Evolutionary conservation across 352 stramenopile genomes (phyloP).

Genomic region (Phytophthora sojae): DNA sequence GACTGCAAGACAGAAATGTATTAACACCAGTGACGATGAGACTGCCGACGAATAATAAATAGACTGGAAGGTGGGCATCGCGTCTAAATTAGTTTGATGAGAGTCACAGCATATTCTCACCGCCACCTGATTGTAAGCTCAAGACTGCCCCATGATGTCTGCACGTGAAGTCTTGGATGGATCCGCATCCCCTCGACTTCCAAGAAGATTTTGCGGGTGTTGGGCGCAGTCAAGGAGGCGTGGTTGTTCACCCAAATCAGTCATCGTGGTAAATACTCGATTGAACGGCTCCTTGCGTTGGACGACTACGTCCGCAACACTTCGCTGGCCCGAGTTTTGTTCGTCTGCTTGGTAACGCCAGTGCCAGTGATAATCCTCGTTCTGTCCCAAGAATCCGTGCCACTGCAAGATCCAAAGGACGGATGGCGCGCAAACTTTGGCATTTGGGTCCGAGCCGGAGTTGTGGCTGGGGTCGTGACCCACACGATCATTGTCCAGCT

Average conservation of each 20-base stretch:
- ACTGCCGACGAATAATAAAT: too few relatives aligned
- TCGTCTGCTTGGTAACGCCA: slow-evolving; percentile 23
- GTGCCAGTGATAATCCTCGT: slow-evolving; percentile 25
- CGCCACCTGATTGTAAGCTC: too few relatives aligned
- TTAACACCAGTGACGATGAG: too few relatives aligned
- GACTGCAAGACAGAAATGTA: too few relatives aligned
- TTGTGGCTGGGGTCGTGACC: background rate
- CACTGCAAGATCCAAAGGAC: slow-evolving; percentile 21
- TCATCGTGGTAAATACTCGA: slow-evolving; percentile 24
- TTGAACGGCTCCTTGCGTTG: slow-evolving; percentile 26
- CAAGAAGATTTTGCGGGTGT: too few relatives aligned
- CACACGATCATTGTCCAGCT: slow-evolving; percentile 4
- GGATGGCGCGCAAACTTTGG: slow-evolving; percentile 30
- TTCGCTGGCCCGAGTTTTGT: slow-evolving; percentile 7
- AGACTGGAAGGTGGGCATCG: too few relatives aligned
- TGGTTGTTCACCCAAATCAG: slow-evolving; percentile 21
- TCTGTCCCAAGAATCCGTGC: slow-evolving; percentile 21
- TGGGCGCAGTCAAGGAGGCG: too few relatives aligned
- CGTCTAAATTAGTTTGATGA: too few relatives aligned
- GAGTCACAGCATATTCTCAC: too few relatives aligned
- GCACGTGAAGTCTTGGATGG: background rate
- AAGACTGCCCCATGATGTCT: too few relatives aligned
- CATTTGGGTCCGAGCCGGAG: slow-evolving; percentile 20
- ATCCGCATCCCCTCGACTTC: background rate
- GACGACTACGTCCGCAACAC: slow-evolving; percentile 21